These are phyloP conservation scores for Globisporangium polare DNA, from an alignment of 352 stramenopile genomes.

Conservation along the genomic window DNA sequence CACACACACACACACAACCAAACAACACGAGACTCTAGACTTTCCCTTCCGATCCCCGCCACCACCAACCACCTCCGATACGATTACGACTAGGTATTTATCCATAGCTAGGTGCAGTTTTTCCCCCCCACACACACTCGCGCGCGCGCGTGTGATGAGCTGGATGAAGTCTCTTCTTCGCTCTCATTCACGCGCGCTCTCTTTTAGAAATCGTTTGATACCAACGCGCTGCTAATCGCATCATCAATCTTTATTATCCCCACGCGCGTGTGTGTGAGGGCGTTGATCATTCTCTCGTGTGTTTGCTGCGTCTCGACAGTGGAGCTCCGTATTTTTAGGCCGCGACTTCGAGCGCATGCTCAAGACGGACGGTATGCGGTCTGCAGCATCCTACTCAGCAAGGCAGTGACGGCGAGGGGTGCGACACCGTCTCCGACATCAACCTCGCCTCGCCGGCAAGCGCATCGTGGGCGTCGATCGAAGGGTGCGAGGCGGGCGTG, in stretches of 20 bases:
- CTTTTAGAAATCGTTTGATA: conserved; percentile 1
- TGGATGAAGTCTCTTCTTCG: neutral
- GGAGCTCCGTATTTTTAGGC: neutral
- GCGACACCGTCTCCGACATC: too few species aligned
- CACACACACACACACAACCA: neutral
- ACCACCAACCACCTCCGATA: conserved; percentile 3
- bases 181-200: neutral
- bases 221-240: conserved; percentile 1
- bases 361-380: too few species aligned
- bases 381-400: too few species aligned
- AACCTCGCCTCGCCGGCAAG: too few species aligned
- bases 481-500: too few species aligned
- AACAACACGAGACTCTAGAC: conserved; percentile 9
- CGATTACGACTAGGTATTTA: conserved; percentile 10
- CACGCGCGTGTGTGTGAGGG: neutral
- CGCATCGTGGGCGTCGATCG: too few species aligned
- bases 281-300: neutral
- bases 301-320: neutral
- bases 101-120: conserved; percentile 3
- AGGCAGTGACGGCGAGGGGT: too few species aligned
- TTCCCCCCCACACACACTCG: too few species aligned
- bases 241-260: neutral
- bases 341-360: too few species aligned
- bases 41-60: neutral
- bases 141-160: neutral